These are phyloP conservation scores for Aspergillus melleus DNA, from an alignment of 2,329 filamentous ascomycete genomes.

Conservation along the genomic window DNA sequence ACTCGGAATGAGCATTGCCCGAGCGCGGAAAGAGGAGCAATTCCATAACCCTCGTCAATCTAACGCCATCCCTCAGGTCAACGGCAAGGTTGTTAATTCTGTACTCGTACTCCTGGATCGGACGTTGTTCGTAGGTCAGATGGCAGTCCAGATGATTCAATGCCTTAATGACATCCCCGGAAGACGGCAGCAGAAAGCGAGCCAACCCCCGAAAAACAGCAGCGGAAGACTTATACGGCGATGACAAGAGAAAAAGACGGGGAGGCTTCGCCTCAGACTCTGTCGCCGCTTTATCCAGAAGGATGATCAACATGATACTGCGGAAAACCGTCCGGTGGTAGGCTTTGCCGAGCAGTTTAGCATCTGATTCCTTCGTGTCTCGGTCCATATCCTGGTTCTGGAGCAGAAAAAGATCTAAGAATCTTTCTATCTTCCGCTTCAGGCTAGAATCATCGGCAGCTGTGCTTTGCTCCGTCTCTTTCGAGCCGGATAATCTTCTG, in stretches of 20 bases:
- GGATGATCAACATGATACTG: slow-evolving; percentile 59
- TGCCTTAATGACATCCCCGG: slow-evolving; percentile 57
- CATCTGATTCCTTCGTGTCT: slow-evolving; percentile 27
- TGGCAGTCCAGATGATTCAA: slow-evolving; percentile 59
- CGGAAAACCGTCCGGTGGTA: slow-evolving; percentile 59
- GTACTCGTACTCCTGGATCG: slow-evolving; percentile 60
- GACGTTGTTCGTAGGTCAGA: slow-evolving; percentile 56
- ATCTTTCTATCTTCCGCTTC: slow-evolving; percentile 50
- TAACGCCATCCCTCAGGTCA: slow-evolving; percentile 62
- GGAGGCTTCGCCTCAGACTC: slow-evolving; percentile 31
- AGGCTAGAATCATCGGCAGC: slow-evolving; percentile 15
- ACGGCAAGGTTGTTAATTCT: slow-evolving; percentile 60
- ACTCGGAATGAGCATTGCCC: slow-evolving; percentile 12
- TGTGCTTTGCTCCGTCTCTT: slow-evolving; percentile 8
- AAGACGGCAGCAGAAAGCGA: slow-evolving; percentile 57
- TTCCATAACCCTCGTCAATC: slow-evolving; percentile 61
- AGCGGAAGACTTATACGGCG: slow-evolving; percentile 57
- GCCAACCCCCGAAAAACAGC: slow-evolving; percentile 54
- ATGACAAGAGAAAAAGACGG: slow-evolving; percentile 53
- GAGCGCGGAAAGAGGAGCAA: slow-evolving; percentile 50
- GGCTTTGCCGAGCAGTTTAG: slow-evolving; percentile 46
- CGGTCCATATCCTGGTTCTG: slow-evolving; percentile 55
- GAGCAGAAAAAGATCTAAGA: slow-evolving; percentile 59
- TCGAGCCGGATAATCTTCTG: slow-evolving; percentile 44
- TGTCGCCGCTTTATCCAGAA: slow-evolving; percentile 58